These are phyloP conservation scores for Neophaeococcomyces mojaviensis DNA, from an alignment of 2,329 filamentous ascomycete species.

Conservation along the genomic window DNA sequence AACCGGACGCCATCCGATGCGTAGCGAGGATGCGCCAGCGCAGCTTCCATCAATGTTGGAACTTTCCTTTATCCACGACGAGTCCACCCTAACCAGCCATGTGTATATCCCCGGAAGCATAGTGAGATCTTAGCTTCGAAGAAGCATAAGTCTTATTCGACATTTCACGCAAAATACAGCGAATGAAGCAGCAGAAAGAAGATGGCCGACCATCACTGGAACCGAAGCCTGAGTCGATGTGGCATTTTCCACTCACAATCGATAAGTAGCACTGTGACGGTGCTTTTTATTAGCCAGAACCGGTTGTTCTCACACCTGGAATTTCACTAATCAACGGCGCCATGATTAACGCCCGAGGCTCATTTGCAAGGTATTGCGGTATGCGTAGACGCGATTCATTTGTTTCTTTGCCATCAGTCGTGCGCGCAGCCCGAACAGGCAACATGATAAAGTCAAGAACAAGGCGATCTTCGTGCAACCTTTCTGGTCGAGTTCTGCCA, in stretches of 20 bases:
- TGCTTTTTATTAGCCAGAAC: constrained; percentile 1
- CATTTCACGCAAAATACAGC: constrained; percentile 1
- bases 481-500: background rate
- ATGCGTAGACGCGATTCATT: background rate
- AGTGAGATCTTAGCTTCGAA: constrained; percentile 4
- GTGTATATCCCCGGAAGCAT: constrained; percentile 7
- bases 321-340: background rate
- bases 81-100: constrained; percentile 7
- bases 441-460: too few species aligned
- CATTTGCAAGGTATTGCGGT: background rate
- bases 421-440: background rate
- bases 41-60: background rate
- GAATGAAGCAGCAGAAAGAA: background rate
- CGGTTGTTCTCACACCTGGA: background rate
- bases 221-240: background rate
- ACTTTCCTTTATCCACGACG: background rate
- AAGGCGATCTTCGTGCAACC: background rate
- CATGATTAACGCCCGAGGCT: background rate
- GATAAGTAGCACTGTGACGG: constrained; percentile 1
- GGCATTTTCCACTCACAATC: background rate
- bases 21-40: background rate
- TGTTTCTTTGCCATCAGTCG: background rate
- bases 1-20: constrained; percentile 5
- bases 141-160: background rate
- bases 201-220: background rate